phyloP scores from a whole-genome alignment of 805 yeast genomes.

The Ogataea wickerhamii region DNA sequence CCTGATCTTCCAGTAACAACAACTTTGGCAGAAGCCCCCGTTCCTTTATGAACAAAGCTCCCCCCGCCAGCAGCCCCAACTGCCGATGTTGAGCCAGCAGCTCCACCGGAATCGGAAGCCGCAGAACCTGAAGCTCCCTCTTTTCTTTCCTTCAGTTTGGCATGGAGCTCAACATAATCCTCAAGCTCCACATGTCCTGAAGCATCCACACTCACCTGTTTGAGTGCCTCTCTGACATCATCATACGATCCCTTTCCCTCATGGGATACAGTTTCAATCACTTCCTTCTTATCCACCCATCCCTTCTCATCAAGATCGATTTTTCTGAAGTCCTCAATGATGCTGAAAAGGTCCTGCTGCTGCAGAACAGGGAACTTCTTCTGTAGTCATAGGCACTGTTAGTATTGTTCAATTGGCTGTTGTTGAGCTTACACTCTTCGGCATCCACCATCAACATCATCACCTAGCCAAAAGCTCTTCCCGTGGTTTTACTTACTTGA shows the following conservation, averaged over 20 bases:
- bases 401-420: conserved; percentile 2
- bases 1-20: conserved; percentile 85
- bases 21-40: conserved; percentile 61
- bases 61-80: conserved; percentile 27
- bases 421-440: no score
- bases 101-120: conserved; percentile 21
- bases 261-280: conserved; percentile 75
- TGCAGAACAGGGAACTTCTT: conserved; percentile 81
- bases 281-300: conserved; percentile 88
- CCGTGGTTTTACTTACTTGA: conserved; percentile 40
- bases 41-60: conserved; percentile 44
- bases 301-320: conserved; percentile 92
- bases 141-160: conserved; percentile 64
- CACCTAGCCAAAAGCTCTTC: background rate
- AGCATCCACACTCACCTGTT: conserved; percentile 89
- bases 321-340: conserved; percentile 81
- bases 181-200: conserved; percentile 96
- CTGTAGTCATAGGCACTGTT: conserved; percentile 29
- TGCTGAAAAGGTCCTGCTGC: conserved; percentile 80
- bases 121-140: conserved; percentile 17
- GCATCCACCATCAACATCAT: background rate
- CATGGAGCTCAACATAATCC: conserved; percentile 81
- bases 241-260: conserved; percentile 84
- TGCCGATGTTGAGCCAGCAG: conserved; percentile 26
- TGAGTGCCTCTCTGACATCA: conserved; percentile 89